phyloP scores from a whole-genome alignment of 2,329 filamentous ascomycete genomes.

The Dactylellina cionopaga region DNA sequence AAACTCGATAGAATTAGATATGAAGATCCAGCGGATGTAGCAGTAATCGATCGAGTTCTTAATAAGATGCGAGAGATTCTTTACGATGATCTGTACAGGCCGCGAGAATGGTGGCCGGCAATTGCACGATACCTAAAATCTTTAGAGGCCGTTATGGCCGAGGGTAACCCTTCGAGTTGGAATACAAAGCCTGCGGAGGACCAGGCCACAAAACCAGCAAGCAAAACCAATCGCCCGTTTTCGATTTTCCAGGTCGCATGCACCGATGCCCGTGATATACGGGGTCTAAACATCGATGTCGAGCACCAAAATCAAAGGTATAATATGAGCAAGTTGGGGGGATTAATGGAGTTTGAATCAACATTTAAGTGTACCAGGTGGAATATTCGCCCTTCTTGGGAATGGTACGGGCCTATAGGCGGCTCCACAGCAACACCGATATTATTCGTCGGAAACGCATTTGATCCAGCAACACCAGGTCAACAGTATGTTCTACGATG shows the following conservation, averaged over 20 bases:
- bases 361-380: slow-evolving; percentile 20
- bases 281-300: background rate
- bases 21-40: background rate
- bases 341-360: background rate
- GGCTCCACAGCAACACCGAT: slow-evolving; percentile 33
- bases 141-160: background rate
- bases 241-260: slow-evolving; percentile 33
- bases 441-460: slow-evolving; percentile 19
- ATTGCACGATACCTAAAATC: too few species aligned
- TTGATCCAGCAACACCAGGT: slow-evolving; percentile 43
- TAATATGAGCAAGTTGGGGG: slow-evolving; percentile 14
- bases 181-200: too few species aligned
- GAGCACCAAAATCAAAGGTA: slow-evolving; percentile 18
- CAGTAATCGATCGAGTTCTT: slow-evolving; percentile 2
- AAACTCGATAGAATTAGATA: slow-evolving; percentile 36
- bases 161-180: too few species aligned
- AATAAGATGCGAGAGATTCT: too few species aligned
- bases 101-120: too few species aligned
- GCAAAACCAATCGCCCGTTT: background rate
- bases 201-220: too few species aligned
- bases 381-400: slow-evolving; percentile 40
- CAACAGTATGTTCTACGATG: slow-evolving; percentile 18
- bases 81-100: too few species aligned
- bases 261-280: slow-evolving; percentile 28
- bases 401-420: slow-evolving; percentile 42